Conservation (phyloP, 331 rosid genomes). For the Rosa hybrid region DNA sequence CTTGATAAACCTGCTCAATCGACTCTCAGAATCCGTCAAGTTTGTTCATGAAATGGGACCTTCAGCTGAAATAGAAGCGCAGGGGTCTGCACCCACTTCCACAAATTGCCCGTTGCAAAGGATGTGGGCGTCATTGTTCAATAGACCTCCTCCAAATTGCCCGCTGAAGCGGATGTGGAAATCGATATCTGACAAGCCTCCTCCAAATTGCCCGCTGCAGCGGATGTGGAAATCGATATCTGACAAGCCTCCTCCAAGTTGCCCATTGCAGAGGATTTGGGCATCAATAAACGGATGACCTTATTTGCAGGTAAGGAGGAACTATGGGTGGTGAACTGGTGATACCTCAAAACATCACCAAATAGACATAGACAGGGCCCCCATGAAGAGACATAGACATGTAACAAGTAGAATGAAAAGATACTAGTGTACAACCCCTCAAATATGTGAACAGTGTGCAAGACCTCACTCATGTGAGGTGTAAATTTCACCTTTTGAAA, state of each 20-base stretch:
- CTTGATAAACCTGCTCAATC: conserved; percentile 78
- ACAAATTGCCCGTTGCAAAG: conserved; percentile 45
- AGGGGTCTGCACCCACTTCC: conserved; percentile 29
- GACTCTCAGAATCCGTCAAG: conserved; percentile 83
- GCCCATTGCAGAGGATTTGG: conserved; percentile 21
- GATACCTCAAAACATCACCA: background rate
- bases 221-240: conserved; percentile 4
- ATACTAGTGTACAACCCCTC: background rate
- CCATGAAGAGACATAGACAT: background rate
- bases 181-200: background rate
- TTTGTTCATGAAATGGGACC: conserved; percentile 71
- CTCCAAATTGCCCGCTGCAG: conserved; percentile 11
- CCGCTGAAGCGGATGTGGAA: conserved; percentile 13
- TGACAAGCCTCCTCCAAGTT: conserved; percentile 8
- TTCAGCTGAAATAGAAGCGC: conserved; percentile 55
- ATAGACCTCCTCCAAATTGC: conserved; percentile 28
- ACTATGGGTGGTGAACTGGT: background rate
- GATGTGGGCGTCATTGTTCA: conserved; percentile 45
- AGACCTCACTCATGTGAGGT: background rate
- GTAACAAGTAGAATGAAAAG: background rate
- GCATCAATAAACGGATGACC: background rate
- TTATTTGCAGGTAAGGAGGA: conserved; percentile 13
- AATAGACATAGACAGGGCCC: background rate
- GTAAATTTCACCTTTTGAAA: conserved; percentile 4
- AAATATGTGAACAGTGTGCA: background rate